Evolutionary conservation across 805 yeast genomes (phyloP).

Genomic region (Ogataea degrootiae): DNA sequence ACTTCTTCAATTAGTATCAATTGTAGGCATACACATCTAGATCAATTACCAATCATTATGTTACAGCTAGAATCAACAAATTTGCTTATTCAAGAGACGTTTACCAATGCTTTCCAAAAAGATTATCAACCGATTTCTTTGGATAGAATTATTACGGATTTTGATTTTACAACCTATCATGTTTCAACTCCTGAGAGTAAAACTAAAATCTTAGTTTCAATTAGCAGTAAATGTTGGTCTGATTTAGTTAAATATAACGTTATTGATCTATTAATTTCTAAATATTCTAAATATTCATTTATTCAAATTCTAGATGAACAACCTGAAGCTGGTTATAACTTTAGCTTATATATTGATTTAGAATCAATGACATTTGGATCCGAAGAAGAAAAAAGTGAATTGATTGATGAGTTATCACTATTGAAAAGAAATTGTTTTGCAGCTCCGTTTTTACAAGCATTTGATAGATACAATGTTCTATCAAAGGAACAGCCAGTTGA

Average conservation of each 20-base stretch:
- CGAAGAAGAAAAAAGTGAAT: conserved; percentile 44
- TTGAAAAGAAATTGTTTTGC: conserved; percentile 86
- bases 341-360: conserved; percentile 65
- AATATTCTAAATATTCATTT: conserved; percentile 42
- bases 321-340: conserved; percentile 78
- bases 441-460: conserved; percentile 88
- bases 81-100: conserved; percentile 72
- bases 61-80: conserved; percentile 83
- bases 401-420: conserved; percentile 64
- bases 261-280: conserved; percentile 43
- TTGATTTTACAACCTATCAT: conserved; percentile 93
- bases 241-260: conserved; percentile 71
- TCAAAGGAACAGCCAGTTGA: conserved; percentile 37
- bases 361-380: conserved; percentile 18
- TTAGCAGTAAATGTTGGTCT: conserved; percentile 70
- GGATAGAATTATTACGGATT: conserved; percentile 89
- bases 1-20: not conserved
- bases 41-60: conserved; percentile 40
- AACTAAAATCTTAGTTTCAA: conserved; percentile 57
- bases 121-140: conserved; percentile 47
- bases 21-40: not conserved
- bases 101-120: conserved; percentile 60
- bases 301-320: conserved; percentile 30
- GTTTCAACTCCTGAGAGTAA: conserved; percentile 82
- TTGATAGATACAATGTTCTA: conserved; percentile 69